Percentiles rank a stretch among this genome's conserved stretches.
These are phyloP conservation scores for Yamadazyma sp. DNA, from an alignment of 1,139 yeast genomes.

Conservation along the genomic window DNA sequence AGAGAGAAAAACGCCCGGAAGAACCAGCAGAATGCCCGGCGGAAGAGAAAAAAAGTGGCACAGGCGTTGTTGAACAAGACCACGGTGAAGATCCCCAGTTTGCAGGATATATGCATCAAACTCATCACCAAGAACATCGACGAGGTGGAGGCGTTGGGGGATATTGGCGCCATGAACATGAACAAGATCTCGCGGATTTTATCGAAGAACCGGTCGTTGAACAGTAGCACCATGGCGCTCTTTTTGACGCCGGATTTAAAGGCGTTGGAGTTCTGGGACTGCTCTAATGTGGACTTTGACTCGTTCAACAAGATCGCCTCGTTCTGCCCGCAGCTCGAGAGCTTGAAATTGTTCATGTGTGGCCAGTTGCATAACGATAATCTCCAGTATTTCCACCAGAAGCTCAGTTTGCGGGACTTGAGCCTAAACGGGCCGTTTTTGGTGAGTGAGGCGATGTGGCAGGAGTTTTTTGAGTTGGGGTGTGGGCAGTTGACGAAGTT, in stretches of 20 bases:
- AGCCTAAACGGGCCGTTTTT: constrained; percentile 85
- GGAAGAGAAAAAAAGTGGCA: constrained; percentile 75
- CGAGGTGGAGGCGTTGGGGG: constrained; percentile 76
- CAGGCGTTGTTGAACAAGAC: constrained; percentile 77
- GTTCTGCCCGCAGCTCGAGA: constrained; percentile 71
- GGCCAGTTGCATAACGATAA: constrained; percentile 87
- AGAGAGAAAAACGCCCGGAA: constrained; percentile 46
- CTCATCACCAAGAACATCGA: constrained; percentile 71
- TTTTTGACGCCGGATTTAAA: constrained; percentile 64
- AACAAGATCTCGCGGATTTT: constrained; percentile 70
- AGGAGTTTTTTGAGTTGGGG: constrained; percentile 57
- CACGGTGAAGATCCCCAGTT: constrained; percentile 59
- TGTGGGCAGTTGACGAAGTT: constrained; percentile 37
- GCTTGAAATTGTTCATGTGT: constrained; percentile 80
- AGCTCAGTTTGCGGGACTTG: constrained; percentile 55
- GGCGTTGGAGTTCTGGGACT: constrained; percentile 81
- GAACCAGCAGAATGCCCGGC: constrained; percentile 63
- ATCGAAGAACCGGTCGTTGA: constrained; percentile 76
- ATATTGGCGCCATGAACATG: constrained; percentile 67
- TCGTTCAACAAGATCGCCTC: constrained; percentile 72
- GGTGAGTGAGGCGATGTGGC: constrained; percentile 76
- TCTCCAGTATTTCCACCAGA: constrained; percentile 57
- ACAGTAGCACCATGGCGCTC: constrained; percentile 66
- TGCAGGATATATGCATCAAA: constrained; percentile 80
- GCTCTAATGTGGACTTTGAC: constrained; percentile 72